Conservation (phyloP, 2,329 filamentous ascomycete species). For the Decorospora gaudefroyi region DNA sequence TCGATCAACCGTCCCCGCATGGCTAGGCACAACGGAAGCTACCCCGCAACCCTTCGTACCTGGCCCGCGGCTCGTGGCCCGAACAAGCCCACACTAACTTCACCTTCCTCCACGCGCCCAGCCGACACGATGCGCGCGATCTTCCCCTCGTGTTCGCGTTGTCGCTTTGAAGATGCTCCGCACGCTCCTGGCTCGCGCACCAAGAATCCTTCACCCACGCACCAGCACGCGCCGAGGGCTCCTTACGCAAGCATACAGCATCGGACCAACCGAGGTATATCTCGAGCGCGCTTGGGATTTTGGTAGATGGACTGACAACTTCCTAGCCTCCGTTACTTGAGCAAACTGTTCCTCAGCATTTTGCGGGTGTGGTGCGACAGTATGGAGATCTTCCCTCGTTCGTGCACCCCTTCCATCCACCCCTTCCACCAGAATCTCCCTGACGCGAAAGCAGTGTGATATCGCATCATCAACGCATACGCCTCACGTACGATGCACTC, state of each 20-base stretch:
- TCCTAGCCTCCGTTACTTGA: constrained; percentile 66
- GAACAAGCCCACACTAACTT: constrained; percentile 5
- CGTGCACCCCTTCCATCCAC: constrained; percentile 21
- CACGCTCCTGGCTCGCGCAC: constrained; percentile 28
- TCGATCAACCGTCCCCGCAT: too few relatives aligned
- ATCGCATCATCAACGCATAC: constrained; percentile 64
- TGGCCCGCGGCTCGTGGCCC: constrained; percentile 17
- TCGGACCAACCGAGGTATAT: constrained; percentile 42
- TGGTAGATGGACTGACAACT: constrained; percentile 14
- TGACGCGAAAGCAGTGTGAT: constrained; percentile 54
- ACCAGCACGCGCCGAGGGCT: constrained; percentile 29
- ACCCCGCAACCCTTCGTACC: constrained; percentile 10
- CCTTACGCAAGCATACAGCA: constrained; percentile 40
- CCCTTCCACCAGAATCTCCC: not conserved
- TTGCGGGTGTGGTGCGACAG: constrained; percentile 65
- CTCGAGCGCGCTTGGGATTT: constrained; percentile 4
- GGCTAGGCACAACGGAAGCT: too few relatives aligned
- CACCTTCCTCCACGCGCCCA: constrained; percentile 2
- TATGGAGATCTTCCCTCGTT: constrained; percentile 68
- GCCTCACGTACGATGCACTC: constrained; percentile 74
- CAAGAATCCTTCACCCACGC: constrained; percentile 7
- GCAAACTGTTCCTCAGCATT: constrained; percentile 73
- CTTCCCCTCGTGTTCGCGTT: constrained; percentile 6
- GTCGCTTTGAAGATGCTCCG: constrained; percentile 35
- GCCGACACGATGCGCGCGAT: constrained; percentile 1